These are phyloP conservation scores for Suzukiozyma palmioleophila DNA, from an alignment of 1,139 yeast genomes.

Conservation along the genomic window DNA sequence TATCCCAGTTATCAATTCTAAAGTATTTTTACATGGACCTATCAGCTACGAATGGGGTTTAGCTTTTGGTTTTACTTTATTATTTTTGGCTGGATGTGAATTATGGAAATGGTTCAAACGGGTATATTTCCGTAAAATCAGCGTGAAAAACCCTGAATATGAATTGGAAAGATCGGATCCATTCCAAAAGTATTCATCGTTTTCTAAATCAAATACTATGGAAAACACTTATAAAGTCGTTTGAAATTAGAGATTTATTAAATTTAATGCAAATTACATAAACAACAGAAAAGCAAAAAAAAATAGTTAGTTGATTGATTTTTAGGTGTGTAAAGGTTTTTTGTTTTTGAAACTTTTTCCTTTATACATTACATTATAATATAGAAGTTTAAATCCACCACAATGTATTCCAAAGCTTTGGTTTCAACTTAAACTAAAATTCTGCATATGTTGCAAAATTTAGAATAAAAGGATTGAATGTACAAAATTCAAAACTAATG, in stretches of 20 bases:
- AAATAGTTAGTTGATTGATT: not conserved
- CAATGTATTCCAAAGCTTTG: no score
- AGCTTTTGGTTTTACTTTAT: constrained; percentile 58
- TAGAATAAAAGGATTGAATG: no score
- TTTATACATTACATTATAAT: no score
- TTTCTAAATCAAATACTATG: constrained; percentile 45
- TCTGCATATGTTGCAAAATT: no score
- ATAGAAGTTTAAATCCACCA: no score
- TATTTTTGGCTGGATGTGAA: constrained; percentile 61
- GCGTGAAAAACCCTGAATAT: constrained; percentile 48
- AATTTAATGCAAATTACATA: not conserved
- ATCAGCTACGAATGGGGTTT: constrained; percentile 85
- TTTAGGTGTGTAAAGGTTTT: not conserved
- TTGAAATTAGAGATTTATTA: constrained; percentile 1
- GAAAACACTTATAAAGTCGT: constrained; percentile 13
- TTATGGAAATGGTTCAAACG: constrained; percentile 67
- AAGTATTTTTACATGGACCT: constrained; percentile 71
- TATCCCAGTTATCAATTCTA: constrained; percentile 79
- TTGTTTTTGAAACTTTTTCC: not conserved
- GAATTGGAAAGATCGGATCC: constrained; percentile 64
- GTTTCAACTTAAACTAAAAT: no score
- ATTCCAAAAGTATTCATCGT: constrained; percentile 57
- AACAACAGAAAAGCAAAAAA: not conserved
- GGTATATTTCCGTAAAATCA: constrained; percentile 38
- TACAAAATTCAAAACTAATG: no score